These are phyloP conservation scores for Hippophae gyantsensis DNA, from an alignment of 306 rosid genomes.

Conservation along the genomic window DNA sequence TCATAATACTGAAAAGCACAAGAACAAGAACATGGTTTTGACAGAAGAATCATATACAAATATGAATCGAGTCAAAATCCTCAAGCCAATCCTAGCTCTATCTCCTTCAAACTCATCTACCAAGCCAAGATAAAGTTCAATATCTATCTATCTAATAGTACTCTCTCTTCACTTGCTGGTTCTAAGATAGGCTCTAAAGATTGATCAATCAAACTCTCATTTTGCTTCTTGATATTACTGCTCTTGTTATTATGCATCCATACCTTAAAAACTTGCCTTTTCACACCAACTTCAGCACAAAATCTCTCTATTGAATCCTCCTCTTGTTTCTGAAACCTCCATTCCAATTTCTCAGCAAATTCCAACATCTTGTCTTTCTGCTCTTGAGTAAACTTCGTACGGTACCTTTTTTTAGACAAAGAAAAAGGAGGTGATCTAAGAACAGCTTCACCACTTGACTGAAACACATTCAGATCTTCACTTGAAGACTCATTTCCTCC, in stretches of 20 bases:
- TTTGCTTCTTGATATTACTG: conserved; percentile 19
- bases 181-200: conserved; percentile 5
- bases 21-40: too few species aligned
- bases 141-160: too few species aligned
- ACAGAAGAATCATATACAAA: too few species aligned
- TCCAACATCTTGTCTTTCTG: conserved; percentile 43
- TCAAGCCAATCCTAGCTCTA: neutral
- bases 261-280: conserved; percentile 40
- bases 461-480: conserved; percentile 35
- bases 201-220: neutral
- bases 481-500: conserved; percentile 35
- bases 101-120: neutral
- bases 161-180: too few species aligned
- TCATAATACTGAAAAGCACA: too few species aligned
- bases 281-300: conserved; percentile 39
- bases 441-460: conserved; percentile 17
- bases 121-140: too few species aligned
- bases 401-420: conserved; percentile 32
- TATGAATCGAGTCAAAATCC: too few species aligned
- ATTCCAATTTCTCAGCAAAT: conserved; percentile 41
- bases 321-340: conserved; percentile 47
- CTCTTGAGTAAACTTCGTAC: conserved; percentile 40
- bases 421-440: conserved; percentile 10
- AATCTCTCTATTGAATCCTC: conserved; percentile 37
- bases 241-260: conserved; percentile 57